These are phyloP conservation scores for Aspergillus bridgeri DNA, from an alignment of 495 filamentous ascomycete genomes.

Conservation along the genomic window DNA sequence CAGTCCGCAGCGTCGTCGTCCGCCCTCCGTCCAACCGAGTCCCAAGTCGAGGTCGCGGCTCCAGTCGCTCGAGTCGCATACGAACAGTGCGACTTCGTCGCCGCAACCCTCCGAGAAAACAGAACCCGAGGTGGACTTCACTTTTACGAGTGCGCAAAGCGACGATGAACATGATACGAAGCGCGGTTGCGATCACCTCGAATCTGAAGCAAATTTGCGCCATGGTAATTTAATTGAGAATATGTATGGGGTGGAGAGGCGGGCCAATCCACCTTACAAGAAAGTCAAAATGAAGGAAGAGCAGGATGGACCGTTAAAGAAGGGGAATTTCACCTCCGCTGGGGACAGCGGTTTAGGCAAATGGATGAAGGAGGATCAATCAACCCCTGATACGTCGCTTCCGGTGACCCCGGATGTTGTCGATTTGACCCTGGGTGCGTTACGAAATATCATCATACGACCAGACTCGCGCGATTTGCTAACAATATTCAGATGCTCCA, in stretches of 20 bases:
- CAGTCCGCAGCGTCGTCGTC: constrained; percentile 13
- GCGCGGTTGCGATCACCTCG: constrained; percentile 28
- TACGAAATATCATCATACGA: background rate
- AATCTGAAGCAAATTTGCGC: constrained; percentile 20
- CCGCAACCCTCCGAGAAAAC: constrained; percentile 10
- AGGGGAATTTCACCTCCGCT: constrained; percentile 35
- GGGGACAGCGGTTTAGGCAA: constrained; percentile 58
- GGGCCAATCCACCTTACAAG: constrained; percentile 60
- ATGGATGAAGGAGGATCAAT: constrained; percentile 56
- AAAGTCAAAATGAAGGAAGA: constrained; percentile 53
- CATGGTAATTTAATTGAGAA: constrained; percentile 55
- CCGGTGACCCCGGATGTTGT: constrained; percentile 44
- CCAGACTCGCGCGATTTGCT: background rate
- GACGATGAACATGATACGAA: constrained; percentile 28
- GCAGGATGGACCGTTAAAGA: constrained; percentile 36
- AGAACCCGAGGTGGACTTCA: constrained; percentile 22
- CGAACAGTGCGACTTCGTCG: constrained; percentile 1
- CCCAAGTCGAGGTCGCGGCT: constrained; percentile 9
- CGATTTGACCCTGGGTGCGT: constrained; percentile 59
- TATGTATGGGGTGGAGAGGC: constrained; percentile 67
- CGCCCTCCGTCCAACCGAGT: constrained; percentile 7
- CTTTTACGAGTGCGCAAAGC: constrained; percentile 25
- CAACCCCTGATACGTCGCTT: constrained; percentile 25
- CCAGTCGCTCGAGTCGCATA: background rate
- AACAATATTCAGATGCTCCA: constrained; percentile 18